Conservation (phyloP, 2,329 filamentous ascomycete genomes). For the Penicillium sclerotigenum region DNA sequence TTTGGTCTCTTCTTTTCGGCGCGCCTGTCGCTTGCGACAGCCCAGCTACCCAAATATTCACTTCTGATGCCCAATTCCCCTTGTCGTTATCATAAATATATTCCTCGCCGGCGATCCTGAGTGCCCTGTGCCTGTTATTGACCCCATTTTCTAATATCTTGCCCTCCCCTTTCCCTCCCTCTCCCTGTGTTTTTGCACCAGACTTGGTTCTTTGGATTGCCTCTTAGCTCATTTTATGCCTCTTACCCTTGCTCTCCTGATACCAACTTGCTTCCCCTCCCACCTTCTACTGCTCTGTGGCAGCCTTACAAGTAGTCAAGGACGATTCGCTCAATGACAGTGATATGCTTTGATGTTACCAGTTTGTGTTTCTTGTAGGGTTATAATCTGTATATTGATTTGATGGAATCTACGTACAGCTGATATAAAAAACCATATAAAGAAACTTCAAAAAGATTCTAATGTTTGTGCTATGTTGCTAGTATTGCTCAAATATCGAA, state of each 20-base stretch:
- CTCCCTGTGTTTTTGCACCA: background rate
- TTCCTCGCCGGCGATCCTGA: constrained; percentile 17
- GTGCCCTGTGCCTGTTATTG: constrained; percentile 16
- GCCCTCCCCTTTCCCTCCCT: background rate
- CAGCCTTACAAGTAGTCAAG: constrained; percentile 11
- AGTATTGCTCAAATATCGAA: background rate
- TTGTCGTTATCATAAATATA: constrained; percentile 30
- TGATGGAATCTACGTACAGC: background rate
- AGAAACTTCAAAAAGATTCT: background rate
- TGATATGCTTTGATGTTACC: constrained; percentile 5
- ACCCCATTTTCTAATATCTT: constrained; percentile 19
- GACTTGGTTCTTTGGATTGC: constrained; percentile 3
- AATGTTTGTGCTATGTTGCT: too few relatives aligned
- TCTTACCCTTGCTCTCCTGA: constrained; percentile 6
- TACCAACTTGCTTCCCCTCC: constrained; percentile 11
- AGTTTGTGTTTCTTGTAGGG: background rate
- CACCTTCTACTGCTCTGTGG: constrained; percentile 4
- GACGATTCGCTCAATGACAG: constrained; percentile 14
- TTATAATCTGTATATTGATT: background rate
- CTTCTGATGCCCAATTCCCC: constrained; percentile 18
- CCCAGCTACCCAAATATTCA: constrained; percentile 1
- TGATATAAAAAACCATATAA: background rate
- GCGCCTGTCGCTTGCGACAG: constrained; percentile 7
- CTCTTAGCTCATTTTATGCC: background rate
- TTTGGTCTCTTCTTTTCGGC: background rate